These are phyloP conservation scores for Cordyceps cicadae DNA, from an alignment of 2,329 filamentous ascomycete species.

Conservation along the genomic window DNA sequence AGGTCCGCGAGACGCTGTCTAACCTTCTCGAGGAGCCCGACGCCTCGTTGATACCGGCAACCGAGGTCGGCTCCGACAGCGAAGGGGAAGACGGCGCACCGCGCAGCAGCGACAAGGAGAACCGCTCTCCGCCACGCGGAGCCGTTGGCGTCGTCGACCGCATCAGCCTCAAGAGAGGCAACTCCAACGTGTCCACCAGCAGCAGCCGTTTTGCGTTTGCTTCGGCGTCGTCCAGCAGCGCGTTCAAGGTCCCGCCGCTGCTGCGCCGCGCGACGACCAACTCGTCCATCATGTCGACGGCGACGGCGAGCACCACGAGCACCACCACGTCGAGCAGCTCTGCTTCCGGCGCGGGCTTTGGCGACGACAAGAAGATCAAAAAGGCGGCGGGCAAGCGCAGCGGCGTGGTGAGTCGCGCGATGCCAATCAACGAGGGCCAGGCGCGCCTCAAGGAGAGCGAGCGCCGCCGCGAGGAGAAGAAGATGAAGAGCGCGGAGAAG, in stretches of 20 bases:
- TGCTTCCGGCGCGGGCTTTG: conserved; percentile 31
- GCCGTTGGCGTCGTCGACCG: conserved; percentile 57
- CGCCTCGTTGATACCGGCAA: conserved; percentile 41
- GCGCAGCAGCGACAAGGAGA: conserved; percentile 40
- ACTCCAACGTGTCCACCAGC: conserved; percentile 25
- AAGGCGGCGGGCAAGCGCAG: conserved; percentile 53
- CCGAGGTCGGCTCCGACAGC: conserved; percentile 26
- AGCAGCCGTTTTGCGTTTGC: conserved; percentile 50
- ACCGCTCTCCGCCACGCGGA: conserved; percentile 30
- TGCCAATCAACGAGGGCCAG: conserved; percentile 48
- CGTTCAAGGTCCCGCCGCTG: conserved; percentile 62
- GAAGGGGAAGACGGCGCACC: conserved; percentile 32
- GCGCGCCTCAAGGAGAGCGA: conserved; percentile 49
- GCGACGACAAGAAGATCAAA: conserved; percentile 48
- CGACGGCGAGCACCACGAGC: conserved; percentile 19
- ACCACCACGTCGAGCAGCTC: conserved; percentile 13
- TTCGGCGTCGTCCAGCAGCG: conserved; percentile 23
- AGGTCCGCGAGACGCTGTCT: conserved; percentile 77
- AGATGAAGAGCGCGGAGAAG: conserved; percentile 48
- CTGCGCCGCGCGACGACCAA: conserved; percentile 67
- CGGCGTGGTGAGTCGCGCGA: conserved; percentile 49
- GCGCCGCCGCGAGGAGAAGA: conserved; percentile 49
- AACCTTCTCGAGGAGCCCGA: conserved; percentile 67
- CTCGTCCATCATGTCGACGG: conserved; percentile 35
- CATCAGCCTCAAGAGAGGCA: conserved; percentile 57